Conservation (phyloP, 148 eudicot species). For the Rhododendron ovatum region DNA sequence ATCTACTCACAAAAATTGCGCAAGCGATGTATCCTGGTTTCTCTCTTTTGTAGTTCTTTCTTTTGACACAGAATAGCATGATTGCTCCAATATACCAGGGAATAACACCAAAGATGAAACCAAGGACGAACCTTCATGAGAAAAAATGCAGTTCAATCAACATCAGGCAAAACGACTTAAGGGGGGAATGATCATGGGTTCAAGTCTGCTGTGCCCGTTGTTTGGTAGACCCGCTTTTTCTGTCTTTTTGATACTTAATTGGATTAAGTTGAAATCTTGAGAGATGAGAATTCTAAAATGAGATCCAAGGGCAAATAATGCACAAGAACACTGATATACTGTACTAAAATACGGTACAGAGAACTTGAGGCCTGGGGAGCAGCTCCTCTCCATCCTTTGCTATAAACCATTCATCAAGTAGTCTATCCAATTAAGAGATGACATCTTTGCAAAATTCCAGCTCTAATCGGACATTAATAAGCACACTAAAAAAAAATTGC, state of each 20-base stretch:
- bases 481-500: too few species aligned
- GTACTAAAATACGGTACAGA: too few species aligned
- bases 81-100: neutral
- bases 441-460: too few species aligned
- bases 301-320: too few species aligned
- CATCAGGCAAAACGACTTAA: too few species aligned
- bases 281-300: neutral
- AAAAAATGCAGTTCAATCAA: neutral
- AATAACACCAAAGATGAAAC: neutral
- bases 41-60: neutral
- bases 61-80: neutral
- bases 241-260: neutral
- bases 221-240: neutral
- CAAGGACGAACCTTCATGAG: neutral
- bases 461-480: neutral
- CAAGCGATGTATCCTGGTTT: neutral
- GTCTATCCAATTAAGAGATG: neutral
- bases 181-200: neutral
- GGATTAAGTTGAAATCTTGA: neutral
- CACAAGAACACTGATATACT: too few species aligned
- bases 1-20: neutral
- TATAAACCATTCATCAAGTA: too few species aligned
- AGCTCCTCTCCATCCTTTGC: too few species aligned
- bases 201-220: neutral
- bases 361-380: neutral